phyloP scores from a whole-genome alignment of 2,329 filamentous ascomycete species.

The Paramyrothecium sp. region DNA sequence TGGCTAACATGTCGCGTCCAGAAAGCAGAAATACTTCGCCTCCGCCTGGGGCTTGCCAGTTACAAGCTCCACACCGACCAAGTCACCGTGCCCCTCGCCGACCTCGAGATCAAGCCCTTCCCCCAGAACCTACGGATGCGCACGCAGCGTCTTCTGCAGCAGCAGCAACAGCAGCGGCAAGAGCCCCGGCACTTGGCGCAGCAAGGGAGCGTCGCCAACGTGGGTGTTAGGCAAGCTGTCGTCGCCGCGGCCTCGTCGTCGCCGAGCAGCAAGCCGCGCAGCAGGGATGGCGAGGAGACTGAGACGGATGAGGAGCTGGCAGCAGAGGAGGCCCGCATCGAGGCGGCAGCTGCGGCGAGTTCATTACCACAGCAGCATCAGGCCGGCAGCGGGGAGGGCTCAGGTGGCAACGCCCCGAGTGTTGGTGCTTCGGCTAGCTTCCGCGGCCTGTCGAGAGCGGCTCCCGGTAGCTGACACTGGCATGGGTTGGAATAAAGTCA shows the following conservation, averaged over 20 bases:
- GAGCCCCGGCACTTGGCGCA: conserved; percentile 6
- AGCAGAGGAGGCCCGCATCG: background rate
- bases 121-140: conserved; percentile 5
- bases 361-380: background rate
- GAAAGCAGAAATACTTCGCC: conserved; percentile 64
- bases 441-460: no score
- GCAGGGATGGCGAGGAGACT: background rate
- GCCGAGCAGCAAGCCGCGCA: background rate
- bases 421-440: no score
- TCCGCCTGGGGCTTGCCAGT: conserved; percentile 68
- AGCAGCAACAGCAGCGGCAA: background rate
- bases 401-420: no score
- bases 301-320: background rate
- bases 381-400: background rate
- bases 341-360: background rate
- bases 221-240: background rate
- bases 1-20: conserved; percentile 22
- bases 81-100: conserved; percentile 61
- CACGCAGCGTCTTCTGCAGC: background rate
- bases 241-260: background rate
- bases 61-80: conserved; percentile 78
- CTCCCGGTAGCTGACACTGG: no score
- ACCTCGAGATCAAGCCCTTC: conserved; percentile 45
- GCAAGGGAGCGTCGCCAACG: conserved; percentile 14
- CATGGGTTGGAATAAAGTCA: no score